phyloP scores from a whole-genome alignment of 495 filamentous ascomycete species.

The Talaromyces wortmannii region DNA sequence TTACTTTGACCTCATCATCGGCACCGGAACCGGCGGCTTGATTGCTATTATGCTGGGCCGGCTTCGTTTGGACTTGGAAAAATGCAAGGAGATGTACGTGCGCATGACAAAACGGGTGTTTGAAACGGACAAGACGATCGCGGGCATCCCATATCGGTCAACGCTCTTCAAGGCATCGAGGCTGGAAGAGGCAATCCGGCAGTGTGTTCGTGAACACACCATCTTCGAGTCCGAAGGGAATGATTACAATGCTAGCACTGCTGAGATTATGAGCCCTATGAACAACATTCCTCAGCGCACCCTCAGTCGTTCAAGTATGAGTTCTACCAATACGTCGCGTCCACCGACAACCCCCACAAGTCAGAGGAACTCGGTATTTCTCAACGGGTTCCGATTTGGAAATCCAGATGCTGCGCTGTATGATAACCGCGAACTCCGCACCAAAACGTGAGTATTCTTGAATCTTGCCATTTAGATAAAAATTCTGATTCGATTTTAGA shows the following conservation, averaged over 20 bases:
- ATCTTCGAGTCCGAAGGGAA: constrained; percentile 77
- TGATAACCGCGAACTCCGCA: constrained; percentile 75
- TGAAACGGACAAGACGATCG: constrained; percentile 95
- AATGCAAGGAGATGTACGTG: constrained; percentile 93
- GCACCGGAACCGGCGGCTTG: constrained; percentile 89
- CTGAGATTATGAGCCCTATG: constrained; percentile 30
- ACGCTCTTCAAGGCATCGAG: constrained; percentile 95
- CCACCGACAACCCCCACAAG: constrained; percentile 15
- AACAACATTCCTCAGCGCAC: constrained; percentile 38
- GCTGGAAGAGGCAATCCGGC: constrained; percentile 87
- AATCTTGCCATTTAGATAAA: neutral
- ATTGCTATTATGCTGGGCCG: constrained; percentile 96
- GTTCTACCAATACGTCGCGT: constrained; percentile 24
- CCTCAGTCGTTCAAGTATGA: constrained; percentile 36
- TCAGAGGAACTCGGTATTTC: constrained; percentile 27
- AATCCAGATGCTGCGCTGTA: constrained; percentile 63
- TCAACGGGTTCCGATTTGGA: constrained; percentile 44
- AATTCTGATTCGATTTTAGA: constrained; percentile 30
- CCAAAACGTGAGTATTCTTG: constrained; percentile 73
- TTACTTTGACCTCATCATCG: constrained; percentile 93
- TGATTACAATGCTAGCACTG: constrained; percentile 34
- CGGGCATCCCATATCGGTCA: constrained; percentile 85
- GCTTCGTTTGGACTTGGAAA: constrained; percentile 85
- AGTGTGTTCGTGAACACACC: constrained; percentile 83
- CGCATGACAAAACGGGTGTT: constrained; percentile 91